These are phyloP conservation scores for Exophiala bonariae DNA, from an alignment of 2,329 filamentous ascomycete species.

Conservation along the genomic window DNA sequence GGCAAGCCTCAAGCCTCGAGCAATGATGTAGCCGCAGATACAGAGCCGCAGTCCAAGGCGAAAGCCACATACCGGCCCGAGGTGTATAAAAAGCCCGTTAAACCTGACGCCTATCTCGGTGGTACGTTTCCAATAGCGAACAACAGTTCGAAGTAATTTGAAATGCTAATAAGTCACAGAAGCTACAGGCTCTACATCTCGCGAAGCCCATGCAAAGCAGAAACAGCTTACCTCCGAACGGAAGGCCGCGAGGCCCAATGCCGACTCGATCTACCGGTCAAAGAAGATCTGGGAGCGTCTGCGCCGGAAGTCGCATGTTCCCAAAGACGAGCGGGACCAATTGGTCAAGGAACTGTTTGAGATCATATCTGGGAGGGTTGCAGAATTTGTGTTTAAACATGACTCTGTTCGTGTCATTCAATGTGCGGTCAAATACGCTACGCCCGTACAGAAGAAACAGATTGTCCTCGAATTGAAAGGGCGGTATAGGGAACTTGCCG, in stretches of 20 bases:
- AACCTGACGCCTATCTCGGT: conserved; percentile 15
- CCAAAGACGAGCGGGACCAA: conserved; percentile 81
- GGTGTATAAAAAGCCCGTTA: not conserved
- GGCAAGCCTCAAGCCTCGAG: no score
- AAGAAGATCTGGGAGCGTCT: conserved; percentile 98
- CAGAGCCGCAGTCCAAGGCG: not conserved
- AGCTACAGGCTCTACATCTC: conserved; percentile 62
- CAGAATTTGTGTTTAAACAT: conserved; percentile 97
- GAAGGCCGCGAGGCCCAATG: conserved; percentile 88
- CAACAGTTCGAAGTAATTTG: not conserved
- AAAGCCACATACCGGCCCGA: conserved; percentile 3
- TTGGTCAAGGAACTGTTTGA: conserved; percentile 86
- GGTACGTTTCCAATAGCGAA: conserved; percentile 5
- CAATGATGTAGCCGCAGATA: not conserved
- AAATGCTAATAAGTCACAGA: conserved; percentile 4
- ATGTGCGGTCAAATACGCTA: conserved; percentile 95
- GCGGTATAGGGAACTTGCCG: conserved; percentile 78
- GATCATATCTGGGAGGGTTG: conserved; percentile 87
- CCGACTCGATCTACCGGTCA: conserved; percentile 80
- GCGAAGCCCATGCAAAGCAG: conserved; percentile 90
- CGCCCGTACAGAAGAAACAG: conserved; percentile 75
- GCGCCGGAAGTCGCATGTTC: conserved; percentile 89
- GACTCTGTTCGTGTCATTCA: conserved; percentile 96
- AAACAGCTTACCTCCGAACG: conserved; percentile 84
- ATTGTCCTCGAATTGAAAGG: conserved; percentile 87